Base-by-base conservation (phyloP, 495 filamentous ascomycete genomes). In the Xylaria venustula region DNA sequence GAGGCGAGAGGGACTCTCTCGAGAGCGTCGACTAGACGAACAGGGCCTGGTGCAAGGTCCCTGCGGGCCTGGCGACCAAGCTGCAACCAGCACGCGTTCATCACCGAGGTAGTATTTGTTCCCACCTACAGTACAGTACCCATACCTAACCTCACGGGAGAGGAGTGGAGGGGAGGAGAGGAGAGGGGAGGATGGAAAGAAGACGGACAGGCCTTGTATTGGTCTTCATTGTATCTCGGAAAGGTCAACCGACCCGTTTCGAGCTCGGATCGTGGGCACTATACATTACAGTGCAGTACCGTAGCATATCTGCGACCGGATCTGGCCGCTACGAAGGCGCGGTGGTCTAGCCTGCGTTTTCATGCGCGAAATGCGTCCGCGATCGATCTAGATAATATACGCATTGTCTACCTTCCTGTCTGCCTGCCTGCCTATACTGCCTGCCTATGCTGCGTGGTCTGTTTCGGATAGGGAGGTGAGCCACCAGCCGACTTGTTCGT, bases 1-100 rank as follows among this genome's bases (percentile, higher is more conserved):
- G 30, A 34, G 5, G 30, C n/a, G 30, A 5, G 11, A 5, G 30
- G 30, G 30, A 34, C 11, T 34, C 34, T 42, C 51, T 41, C 22
- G 22, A 14, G 36, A 40, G 53, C 30, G 37, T 34, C 11, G 30
- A 12, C 53, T 8, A 55, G 37, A 34, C 22, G 41, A 57, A 48
- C 54, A 47, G 41, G 41, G 54, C 17, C 22, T 19, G 11, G 50
- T 41, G 22, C 20, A 53, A 37, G 50, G 34, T 34, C 57, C 37
- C 23, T 60, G 49, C 58, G 50, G 49, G 58, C 48, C 58, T 49
- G 50, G 58, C 58, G 58, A 61, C 58, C 30, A 28, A 61, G 42
- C 20, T 23, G 50, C 34, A 30, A 34, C 58, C 58, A 54, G 42
- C 40, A 54, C 30, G 37, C 58, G 20, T 54, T 48, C 58, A 54